phyloP scores from a whole-genome alignment of 2,329 filamentous ascomycete genomes.

The Aspergillus texensis region DNA sequence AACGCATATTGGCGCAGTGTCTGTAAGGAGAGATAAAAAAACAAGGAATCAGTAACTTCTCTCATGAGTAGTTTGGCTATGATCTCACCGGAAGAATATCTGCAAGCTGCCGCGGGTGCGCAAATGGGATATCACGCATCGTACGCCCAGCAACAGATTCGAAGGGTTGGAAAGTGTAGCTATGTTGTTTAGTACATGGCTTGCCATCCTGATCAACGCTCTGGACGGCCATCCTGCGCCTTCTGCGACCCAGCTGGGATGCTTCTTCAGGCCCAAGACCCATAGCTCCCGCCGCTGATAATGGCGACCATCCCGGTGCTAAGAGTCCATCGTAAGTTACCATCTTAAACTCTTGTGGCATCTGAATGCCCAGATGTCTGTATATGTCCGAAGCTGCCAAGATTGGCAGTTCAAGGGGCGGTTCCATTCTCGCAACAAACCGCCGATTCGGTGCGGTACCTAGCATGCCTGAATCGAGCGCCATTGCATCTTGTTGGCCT shows the following conservation, averaged over 20 bases:
- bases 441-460: conserved; percentile 44
- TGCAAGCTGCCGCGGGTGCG: conserved; percentile 49
- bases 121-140: conserved; percentile 46
- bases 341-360: conserved; percentile 44
- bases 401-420: conserved; percentile 46
- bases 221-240: conserved; percentile 36
- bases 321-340: conserved; percentile 43
- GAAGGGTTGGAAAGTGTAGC: conserved; percentile 47
- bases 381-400: conserved; percentile 46
- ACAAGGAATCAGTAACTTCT: background rate
- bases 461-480: conserved; percentile 41
- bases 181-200: conserved; percentile 37
- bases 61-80: background rate
- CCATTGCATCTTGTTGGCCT: conserved; percentile 38
- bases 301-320: conserved; percentile 34
- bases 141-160: conserved; percentile 44
- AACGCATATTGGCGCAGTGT: conserved; percentile 49
- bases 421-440: conserved; percentile 47
- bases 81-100: conserved; percentile 45
- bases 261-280: conserved; percentile 30
- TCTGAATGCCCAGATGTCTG: conserved; percentile 40
- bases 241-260: conserved; percentile 33
- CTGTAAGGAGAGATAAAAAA: conserved; percentile 20
- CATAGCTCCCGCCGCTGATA: conserved; percentile 25
- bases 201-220: conserved; percentile 34